Percentiles rank a stretch among this genome's conserved stretches.
These are phyloP conservation scores for Chrysanthemum seticuspe DNA, from an alignment of 129 eudicot genomes.

Conservation along the genomic window DNA sequence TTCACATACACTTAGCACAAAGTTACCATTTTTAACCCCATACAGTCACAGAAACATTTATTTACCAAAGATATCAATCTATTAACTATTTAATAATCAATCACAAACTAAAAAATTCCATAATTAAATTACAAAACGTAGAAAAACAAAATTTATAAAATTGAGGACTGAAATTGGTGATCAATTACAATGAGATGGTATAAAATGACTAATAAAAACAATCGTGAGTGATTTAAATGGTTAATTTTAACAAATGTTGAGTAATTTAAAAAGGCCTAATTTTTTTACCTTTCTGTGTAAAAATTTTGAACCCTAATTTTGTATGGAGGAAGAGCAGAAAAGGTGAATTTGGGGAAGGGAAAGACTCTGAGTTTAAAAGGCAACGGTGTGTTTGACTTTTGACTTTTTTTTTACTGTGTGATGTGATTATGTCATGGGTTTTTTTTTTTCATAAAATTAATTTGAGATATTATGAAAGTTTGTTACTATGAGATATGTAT, in stretches of 20 bases:
- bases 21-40: constrained; percentile 8
- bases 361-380: constrained; percentile 22
- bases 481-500: no score
- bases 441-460: no score
- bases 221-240: constrained; percentile 2
- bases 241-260: background rate
- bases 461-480: no score
- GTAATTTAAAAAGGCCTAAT: constrained; percentile 9
- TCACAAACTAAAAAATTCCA: constrained; percentile 13
- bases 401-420: background rate
- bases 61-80: background rate
- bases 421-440: constrained; percentile 7
- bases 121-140: constrained; percentile 9
- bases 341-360: constrained; percentile 20
- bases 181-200: constrained; percentile 4
- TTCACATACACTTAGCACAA: constrained; percentile 10
- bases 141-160: background rate
- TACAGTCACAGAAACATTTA: background rate
- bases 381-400: constrained; percentile 39
- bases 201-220: background rate
- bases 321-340: background rate
- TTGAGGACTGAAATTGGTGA: constrained; percentile 16
- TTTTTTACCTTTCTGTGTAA: constrained; percentile 15
- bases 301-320: constrained; percentile 35
- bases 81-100: constrained; percentile 13